Conservation (phyloP, 2,329 filamentous ascomycete genomes). For the Alternaria ethzedia region DNA sequence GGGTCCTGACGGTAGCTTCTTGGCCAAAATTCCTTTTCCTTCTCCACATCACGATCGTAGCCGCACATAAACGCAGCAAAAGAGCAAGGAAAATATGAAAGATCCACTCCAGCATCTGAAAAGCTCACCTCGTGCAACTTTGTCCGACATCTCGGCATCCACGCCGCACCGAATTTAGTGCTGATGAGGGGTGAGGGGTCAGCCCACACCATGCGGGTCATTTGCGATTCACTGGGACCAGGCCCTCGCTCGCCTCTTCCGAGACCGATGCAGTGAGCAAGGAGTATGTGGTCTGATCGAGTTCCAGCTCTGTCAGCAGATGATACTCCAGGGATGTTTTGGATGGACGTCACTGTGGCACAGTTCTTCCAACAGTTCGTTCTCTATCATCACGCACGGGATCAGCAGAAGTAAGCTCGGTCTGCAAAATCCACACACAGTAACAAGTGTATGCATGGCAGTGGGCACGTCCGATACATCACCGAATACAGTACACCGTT, state of each 20-base stretch:
- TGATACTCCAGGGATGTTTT: neutral
- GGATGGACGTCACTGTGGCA: neutral
- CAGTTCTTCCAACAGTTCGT: neutral
- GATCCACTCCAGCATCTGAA: neutral
- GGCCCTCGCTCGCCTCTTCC: constrained; percentile 4
- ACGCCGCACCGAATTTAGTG: constrained; percentile 1
- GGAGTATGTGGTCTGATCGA: neutral
- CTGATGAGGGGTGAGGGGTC: constrained; percentile 11
- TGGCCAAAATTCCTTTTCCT: neutral
- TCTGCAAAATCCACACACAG: neutral
- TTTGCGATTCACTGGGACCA: constrained; percentile 6
- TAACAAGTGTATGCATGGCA: neutral
- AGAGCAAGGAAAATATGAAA: neutral
- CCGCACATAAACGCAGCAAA: neutral
- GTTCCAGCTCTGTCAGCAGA: neutral
- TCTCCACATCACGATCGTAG: neutral
- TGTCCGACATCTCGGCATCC: neutral
- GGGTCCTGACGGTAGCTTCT: neutral
- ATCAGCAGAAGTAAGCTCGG: neutral
- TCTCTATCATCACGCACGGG: neutral
- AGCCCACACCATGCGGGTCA: constrained; percentile 16
- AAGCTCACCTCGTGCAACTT: neutral
- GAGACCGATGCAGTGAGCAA: constrained; percentile 1
- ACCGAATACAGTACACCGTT: constrained; percentile 2
- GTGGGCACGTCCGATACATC: neutral